phyloP scores from a whole-genome alignment of 78 protist species.

The Dictyostelium discoideum region DNA sequence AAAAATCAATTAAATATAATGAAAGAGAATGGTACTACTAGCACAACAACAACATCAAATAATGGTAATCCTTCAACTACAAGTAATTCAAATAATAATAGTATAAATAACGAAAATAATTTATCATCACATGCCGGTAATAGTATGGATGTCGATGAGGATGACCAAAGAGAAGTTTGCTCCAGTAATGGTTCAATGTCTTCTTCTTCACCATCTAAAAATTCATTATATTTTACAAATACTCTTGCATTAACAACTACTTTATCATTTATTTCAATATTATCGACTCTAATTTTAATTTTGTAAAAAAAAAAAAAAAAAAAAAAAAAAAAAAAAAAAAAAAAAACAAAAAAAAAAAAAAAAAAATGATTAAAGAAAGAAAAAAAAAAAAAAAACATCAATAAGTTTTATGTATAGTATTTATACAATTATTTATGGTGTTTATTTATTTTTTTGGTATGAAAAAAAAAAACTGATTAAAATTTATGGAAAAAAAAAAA shows the following conservation, averaged over 20 bases:
- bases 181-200: conserved; percentile 9
- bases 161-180: neutral
- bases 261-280: neutral
- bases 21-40: neutral
- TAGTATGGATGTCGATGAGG: neutral
- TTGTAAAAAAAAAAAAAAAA: neutral
- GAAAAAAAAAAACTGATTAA: neutral
- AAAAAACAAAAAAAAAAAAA: conserved; percentile 24
- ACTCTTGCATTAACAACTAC: neutral
- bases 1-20: neutral
- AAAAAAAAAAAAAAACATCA: neutral
- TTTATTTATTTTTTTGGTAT: too few species aligned
- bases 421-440: neutral
- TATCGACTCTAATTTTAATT: neutral
- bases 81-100: neutral
- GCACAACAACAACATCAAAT: too few species aligned
- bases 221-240: neutral
- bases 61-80: neutral
- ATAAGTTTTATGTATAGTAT: neutral
- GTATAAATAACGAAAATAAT: neutral
- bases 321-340: neutral
- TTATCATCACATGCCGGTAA: neutral
- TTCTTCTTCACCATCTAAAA: neutral
- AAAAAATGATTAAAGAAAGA: conserved; percentile 2
- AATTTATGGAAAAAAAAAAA: too few species aligned